Conservation (phyloP, 176 grass and related monocot genomes). For the Chloris gayana region DNA sequence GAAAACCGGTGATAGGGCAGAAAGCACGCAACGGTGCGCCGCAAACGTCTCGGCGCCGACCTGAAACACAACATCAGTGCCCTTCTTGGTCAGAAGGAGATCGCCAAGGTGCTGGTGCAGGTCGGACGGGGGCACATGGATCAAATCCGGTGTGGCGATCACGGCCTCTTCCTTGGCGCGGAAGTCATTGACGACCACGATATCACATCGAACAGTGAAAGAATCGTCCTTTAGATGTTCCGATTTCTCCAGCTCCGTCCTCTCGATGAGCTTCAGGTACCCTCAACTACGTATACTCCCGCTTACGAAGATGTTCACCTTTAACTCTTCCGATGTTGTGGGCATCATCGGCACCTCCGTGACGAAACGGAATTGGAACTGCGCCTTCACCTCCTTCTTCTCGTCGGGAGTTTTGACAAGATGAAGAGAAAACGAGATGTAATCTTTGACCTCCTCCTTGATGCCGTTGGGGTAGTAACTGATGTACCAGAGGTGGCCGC, state of each 20-base stretch:
- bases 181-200: neutral
- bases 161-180: neutral
- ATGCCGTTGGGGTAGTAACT: conserved; percentile 29
- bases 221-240: conserved; percentile 16
- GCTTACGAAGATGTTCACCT: neutral
- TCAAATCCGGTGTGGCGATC: neutral
- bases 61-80: conserved; percentile 43
- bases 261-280: neutral
- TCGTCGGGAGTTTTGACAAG: neutral
- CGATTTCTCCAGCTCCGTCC: conserved; percentile 1
- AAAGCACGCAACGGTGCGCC: conserved; percentile 38
- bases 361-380: neutral
- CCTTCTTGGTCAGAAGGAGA: conserved; percentile 27
- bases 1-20: conserved; percentile 48
- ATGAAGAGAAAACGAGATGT: neutral
- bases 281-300: neutral
- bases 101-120: conserved; percentile 42
- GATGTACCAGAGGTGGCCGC: conserved; percentile 26
- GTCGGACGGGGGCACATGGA: conserved; percentile 7
- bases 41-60: conserved; percentile 29
- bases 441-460: neutral
- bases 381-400: neutral
- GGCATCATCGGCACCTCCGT: neutral
- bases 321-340: neutral
- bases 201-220: neutral